Conservation (phyloP, 495 filamentous ascomycete genomes). For the Platismatia glauca region DNA sequence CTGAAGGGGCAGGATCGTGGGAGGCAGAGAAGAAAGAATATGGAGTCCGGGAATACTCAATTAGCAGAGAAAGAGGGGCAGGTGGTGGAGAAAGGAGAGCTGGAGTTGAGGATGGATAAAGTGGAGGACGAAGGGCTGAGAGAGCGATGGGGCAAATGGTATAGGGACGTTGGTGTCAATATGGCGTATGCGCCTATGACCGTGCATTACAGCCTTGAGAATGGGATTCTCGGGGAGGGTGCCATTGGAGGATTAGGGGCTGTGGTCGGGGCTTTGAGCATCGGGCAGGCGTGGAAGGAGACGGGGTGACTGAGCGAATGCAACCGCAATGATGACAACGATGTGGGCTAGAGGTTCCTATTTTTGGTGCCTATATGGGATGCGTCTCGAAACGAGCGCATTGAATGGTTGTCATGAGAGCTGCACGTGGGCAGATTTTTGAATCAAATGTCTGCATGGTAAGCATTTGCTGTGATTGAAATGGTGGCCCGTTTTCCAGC, state of each 20-base stretch:
- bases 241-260: constrained; percentile 56
- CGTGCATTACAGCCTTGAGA: constrained; percentile 73
- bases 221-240: constrained; percentile 52
- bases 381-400: too few relatives aligned
- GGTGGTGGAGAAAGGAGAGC: constrained; percentile 39
- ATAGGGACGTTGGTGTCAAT: constrained; percentile 32
- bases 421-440: too few relatives aligned
- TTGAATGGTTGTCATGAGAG: too few relatives aligned
- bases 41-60: constrained; percentile 27
- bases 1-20: constrained; percentile 26
- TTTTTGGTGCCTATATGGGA: too few relatives aligned
- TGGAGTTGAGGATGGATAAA: constrained; percentile 31
- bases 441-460: too few relatives aligned
- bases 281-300: constrained; percentile 54
- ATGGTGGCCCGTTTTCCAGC: too few relatives aligned
- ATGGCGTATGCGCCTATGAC: constrained; percentile 52
- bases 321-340: not conserved
- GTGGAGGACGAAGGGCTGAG: constrained; percentile 46
- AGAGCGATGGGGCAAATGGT: constrained; percentile 26
- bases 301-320: constrained; percentile 5
- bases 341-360: not conserved
- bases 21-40: constrained; percentile 23
- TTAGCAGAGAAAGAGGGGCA: constrained; percentile 34
- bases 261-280: constrained; percentile 56
- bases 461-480: too few relatives aligned